These are phyloP conservation scores for Eurotiales sp. DNA, from an alignment of 2,329 filamentous ascomycete species.

Conservation along the genomic window DNA sequence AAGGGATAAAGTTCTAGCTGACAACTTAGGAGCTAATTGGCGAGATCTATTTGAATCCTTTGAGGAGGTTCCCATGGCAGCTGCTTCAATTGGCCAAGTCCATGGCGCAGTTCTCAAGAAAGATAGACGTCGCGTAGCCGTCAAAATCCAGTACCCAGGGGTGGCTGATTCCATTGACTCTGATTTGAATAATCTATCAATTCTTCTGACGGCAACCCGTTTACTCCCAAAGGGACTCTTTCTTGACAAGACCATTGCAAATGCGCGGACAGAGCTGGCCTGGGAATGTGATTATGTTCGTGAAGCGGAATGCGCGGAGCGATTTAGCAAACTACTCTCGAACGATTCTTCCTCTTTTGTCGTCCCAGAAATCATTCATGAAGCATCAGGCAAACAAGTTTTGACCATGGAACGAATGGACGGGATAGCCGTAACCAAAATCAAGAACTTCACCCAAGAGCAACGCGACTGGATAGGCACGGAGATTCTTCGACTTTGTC, in stretches of 20 bases:
- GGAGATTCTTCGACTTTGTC: conserved; percentile 83
- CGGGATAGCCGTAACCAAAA: conserved; percentile 79
- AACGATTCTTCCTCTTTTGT: conserved; percentile 70
- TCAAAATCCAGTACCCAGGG: conserved; percentile 97
- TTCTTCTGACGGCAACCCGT: conserved; percentile 85
- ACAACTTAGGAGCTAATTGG: conserved; percentile 81
- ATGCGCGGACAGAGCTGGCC: conserved; percentile 82
- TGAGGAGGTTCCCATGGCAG: conserved; percentile 87
- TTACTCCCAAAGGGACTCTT: conserved; percentile 89
- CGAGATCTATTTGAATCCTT: conserved; percentile 77
- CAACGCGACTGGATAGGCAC: conserved; percentile 96
- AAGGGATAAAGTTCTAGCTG: conserved; percentile 73
- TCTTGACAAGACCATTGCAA: conserved; percentile 94
- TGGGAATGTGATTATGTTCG: conserved; percentile 97
- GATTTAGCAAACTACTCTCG: conserved; percentile 73
- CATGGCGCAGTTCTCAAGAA: conserved; percentile 78
- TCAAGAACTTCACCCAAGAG: conserved; percentile 68
- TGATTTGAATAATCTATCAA: conserved; percentile 86
- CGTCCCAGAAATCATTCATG: conserved; percentile 71
- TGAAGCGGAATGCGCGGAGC: conserved; percentile 74
- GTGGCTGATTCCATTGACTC: conserved; percentile 95
- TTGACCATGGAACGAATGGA: conserved; percentile 91
- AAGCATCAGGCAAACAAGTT: conserved; percentile 81
- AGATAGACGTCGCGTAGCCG: conserved; percentile 73
- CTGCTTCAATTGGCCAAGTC: conserved; percentile 95